Base-by-base conservation (phyloP, 2,329 filamentous ascomycete genomes). In the Mycosphaerelloides madeirae region DNA sequence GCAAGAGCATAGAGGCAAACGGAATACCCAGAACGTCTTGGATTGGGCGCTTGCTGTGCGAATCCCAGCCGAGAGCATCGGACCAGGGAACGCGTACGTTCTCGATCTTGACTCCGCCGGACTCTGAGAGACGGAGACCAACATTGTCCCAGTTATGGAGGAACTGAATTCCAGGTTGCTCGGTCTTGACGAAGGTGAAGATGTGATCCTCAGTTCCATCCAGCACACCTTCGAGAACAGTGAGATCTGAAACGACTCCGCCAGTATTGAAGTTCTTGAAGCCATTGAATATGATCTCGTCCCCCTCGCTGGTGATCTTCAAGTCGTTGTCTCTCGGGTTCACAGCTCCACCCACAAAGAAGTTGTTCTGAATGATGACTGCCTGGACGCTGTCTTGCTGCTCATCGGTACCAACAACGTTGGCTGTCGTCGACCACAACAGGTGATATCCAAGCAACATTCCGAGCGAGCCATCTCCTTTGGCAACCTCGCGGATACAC, bases 231-330 rank as follows among this genome's bases (percentile, higher is more conserved):
- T 85, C 81, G 0, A 85, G 70, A 0, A 84, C 78, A 0, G 80
- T 83, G 15, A 84, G 64, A 46, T 85, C 81, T 0, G 79, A 83
- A 2, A 85, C 70, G 0, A 83, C 80, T 19, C 80, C 81, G 0
- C 81, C 81, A 0, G 81, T 85, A 57, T 81, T 84, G 69, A 84
- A 84, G 63, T 77, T 71, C 61, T 85, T 85, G 62, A 71, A 73
- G 1, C 81, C 80, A 46, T 77, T 76, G 61, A 81, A 84, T 2
- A 80, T 59, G 12, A 84, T 60, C 2, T 73, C 65, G 3, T 79
- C 74, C 1, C 75, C 78, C 1, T 78, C 69, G 1, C 69, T 62
- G 0, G 69, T 77, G 48, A 82, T 79, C 22, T 70, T 75, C 7
- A 83, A 63, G 53, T 84, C 80, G 31, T 67, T 78, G 57, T 84